These are phyloP conservation scores for Penicillium sp. DNA, from an alignment of 2,329 filamentous ascomycete species.

Conservation along the genomic window DNA sequence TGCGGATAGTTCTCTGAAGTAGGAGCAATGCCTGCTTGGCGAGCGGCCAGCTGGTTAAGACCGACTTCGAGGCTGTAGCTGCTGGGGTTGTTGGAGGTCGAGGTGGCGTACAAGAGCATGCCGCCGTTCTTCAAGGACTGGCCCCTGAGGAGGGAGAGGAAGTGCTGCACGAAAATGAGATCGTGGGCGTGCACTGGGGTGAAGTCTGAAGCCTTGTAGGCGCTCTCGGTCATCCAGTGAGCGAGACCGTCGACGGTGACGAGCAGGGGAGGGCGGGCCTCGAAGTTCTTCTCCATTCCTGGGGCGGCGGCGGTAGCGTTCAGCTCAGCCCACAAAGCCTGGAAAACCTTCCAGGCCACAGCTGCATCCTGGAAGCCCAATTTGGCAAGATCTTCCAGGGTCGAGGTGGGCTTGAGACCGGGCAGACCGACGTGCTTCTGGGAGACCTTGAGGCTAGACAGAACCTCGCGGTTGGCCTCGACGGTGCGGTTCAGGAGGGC, in stretches of 20 bases:
- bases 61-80: slow-evolving; percentile 67
- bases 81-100: slow-evolving; percentile 65
- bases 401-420: slow-evolving; percentile 56
- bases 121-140: slow-evolving; percentile 67
- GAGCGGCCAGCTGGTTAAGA: slow-evolving; percentile 52
- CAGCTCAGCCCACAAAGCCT: slow-evolving; percentile 79
- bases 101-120: slow-evolving; percentile 71
- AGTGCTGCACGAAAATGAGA: slow-evolving; percentile 70
- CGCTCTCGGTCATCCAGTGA: slow-evolving; percentile 75
- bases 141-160: slow-evolving; percentile 63
- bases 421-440: slow-evolving; percentile 59
- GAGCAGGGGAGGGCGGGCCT: slow-evolving; percentile 61
- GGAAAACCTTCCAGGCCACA: slow-evolving; percentile 75
- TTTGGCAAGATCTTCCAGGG: slow-evolving; percentile 66
- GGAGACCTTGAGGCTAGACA: slow-evolving; percentile 54
- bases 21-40: slow-evolving; percentile 37
- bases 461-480: slow-evolving; percentile 67
- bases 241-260: slow-evolving; percentile 75
- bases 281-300: slow-evolving; percentile 46
- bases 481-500: slow-evolving; percentile 70
- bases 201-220: slow-evolving; percentile 70
- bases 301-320: slow-evolving; percentile 48
- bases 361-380: slow-evolving; percentile 71
- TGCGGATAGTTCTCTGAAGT: slow-evolving; percentile 44
- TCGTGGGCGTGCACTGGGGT: slow-evolving; percentile 83